These are phyloP conservation scores for Blastomyces gilchristii DNA, from an alignment of 2,329 filamentous ascomycete genomes.

Conservation along the genomic window DNA sequence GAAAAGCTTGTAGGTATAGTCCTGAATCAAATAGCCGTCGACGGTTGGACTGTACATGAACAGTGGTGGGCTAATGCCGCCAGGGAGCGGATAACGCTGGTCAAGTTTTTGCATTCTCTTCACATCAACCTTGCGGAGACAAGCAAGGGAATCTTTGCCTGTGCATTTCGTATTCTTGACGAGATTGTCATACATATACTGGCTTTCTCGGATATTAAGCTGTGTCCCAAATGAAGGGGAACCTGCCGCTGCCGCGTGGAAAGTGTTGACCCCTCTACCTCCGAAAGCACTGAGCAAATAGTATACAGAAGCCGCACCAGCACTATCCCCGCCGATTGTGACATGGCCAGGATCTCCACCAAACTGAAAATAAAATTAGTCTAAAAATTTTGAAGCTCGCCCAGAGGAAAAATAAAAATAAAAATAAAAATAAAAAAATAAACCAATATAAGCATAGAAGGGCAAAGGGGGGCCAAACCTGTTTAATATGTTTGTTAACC, in stretches of 20 bases:
- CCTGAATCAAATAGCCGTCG: conserved; percentile 42
- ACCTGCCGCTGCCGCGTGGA: conserved; percentile 45
- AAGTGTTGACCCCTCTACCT: conserved; percentile 40
- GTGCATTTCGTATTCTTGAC: conserved; percentile 41
- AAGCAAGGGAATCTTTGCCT: conserved; percentile 33
- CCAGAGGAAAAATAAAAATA: neutral
- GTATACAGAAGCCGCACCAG: conserved; percentile 54
- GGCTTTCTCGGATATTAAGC: conserved; percentile 39
- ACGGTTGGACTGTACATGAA: conserved; percentile 45
- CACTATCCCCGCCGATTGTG: conserved; percentile 57
- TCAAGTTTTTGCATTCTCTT: conserved; percentile 38
- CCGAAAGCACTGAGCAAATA: conserved; percentile 51
- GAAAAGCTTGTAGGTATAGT: conserved; percentile 42
- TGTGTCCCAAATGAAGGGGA: conserved; percentile 45
- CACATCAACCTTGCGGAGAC: conserved; percentile 39
- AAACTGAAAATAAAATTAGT: conserved; percentile 38
- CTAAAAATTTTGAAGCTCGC: neutral
- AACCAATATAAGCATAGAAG: too few species aligned
- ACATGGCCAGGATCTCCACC: conserved; percentile 60
- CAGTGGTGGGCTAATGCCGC: conserved; percentile 34
- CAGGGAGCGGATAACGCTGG: conserved; percentile 38
- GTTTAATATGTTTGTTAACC: conserved; percentile 54
- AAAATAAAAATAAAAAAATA: too few species aligned
- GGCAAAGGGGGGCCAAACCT: conserved; percentile 24
- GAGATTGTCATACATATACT: conserved; percentile 45